phyloP scores from a whole-genome alignment of 2,329 filamentous ascomycete species.

The Trichophyton rubrum region DNA sequence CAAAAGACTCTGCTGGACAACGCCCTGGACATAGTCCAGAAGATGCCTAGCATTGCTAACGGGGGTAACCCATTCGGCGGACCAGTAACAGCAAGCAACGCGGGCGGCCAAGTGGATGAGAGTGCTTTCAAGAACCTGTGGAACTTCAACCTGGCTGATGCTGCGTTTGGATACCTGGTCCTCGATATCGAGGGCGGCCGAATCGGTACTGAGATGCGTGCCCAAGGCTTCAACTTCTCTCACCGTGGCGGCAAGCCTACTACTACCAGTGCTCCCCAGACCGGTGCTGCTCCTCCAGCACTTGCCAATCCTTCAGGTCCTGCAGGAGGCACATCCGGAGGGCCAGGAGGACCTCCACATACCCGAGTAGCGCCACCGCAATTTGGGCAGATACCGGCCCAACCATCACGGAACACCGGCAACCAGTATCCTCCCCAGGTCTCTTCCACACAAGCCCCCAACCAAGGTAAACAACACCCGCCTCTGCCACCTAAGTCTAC shows the following conservation, averaged over 20 bases:
- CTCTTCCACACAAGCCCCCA: conserved; percentile 20
- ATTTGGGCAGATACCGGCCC: conserved; percentile 30
- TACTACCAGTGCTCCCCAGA: conserved; percentile 12
- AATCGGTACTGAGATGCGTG: conserved; percentile 96
- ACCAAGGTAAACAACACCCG: conserved; percentile 22
- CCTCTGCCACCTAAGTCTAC: conserved; percentile 17
- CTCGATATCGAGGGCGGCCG: conserved; percentile 89
- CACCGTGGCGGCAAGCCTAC: conserved; percentile 77
- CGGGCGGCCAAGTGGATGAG: conserved; percentile 85
- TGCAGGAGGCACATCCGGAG: conserved; percentile 25
- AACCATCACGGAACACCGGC: conserved; percentile 18
- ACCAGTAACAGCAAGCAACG: conserved; percentile 54
- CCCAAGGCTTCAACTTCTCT: conserved; percentile 98
- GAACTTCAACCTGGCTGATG: conserved; percentile 98
- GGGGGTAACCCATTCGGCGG: conserved; percentile 96
- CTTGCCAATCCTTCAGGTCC: conserved; percentile 15
- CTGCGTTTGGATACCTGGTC: conserved; percentile 90
- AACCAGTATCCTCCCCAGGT: conserved; percentile 21
- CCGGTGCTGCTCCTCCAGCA: conserved; percentile 2
- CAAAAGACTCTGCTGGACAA: conserved; percentile 88
- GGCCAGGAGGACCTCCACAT: conserved; percentile 25
- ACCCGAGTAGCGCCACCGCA: conserved; percentile 22
- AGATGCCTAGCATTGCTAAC: conserved; percentile 91
- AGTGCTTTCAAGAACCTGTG: conserved; percentile 99
- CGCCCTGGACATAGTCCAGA: conserved; percentile 84